Percentiles rank a stretch among this genome's conserved stretches.
Conservation (phyloP, 1,284 basidiomycete species). For the Paramarasmius palmivorus region DNA sequence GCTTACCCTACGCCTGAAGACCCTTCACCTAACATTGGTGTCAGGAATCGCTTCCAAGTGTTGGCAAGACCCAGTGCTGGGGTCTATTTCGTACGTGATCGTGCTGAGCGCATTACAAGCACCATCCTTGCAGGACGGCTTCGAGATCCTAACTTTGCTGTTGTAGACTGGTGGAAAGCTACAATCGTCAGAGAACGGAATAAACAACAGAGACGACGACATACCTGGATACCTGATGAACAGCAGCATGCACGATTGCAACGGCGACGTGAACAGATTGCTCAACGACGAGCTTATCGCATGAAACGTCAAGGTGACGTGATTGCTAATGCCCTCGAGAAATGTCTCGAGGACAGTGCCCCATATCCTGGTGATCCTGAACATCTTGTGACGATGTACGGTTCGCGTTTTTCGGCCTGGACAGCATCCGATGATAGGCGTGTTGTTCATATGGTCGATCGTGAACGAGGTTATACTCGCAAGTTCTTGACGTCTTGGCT, state of each 20-base stretch:
- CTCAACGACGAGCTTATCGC: background rate
- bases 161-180: slow-evolving; percentile 2
- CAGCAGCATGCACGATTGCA: background rate
- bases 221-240: background rate
- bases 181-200: background rate
- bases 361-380: slow-evolving; percentile 1
- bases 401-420: background rate
- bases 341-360: background rate
- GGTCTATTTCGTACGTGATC: background rate
- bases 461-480: background rate
- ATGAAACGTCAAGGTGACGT: background rate
- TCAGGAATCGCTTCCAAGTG: background rate
- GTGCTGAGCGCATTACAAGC: background rate
- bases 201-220: no score
- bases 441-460: background rate
- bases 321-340: background rate
- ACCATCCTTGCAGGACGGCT: background rate
- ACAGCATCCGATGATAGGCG: background rate
- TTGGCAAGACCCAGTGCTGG: no score
- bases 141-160: background rate
- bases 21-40: background rate
- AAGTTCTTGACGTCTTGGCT: background rate
- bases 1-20: background rate
- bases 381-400: no score
- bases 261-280: background rate